Base-by-base conservation (phyloP, 306 rosid species). In the Crataegus laevigata region DNA sequence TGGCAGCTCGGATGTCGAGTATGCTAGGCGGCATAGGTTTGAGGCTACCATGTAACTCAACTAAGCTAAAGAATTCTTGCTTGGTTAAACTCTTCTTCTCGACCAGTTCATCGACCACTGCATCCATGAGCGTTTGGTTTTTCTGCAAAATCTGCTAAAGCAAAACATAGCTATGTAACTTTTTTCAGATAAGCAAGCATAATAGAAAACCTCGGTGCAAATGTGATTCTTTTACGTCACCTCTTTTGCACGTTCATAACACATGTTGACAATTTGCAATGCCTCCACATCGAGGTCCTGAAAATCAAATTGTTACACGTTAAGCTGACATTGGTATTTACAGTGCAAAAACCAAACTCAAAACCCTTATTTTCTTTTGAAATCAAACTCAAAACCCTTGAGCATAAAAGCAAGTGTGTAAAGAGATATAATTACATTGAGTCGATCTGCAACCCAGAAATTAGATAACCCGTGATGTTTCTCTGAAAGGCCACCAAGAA, bases 401-500 rank as follows among this genome's bases (percentile, higher is more conserved):
- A 18, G 58, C 64, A 59, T 54, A 78, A 75, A 55, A 3, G 51
- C 5, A 77, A 80, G 8, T 68, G 36, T 71, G 72, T 22, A 81
- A 45, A 82, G 78, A 74, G 65, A 75, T 34, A 52, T 30, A 75
- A 34, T 47, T 91, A 94, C 98, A 80, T 94, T 89, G 66, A 94
- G 91, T 77, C 96, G 87, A 83, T 94, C 98, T 2, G 97, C 85
- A 36, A 89, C 88, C 93, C 93, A 91, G 85, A 91, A 94, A 79
- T 85, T 80, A 68, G 94, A 79, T 50, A 91, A 75, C 17, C 98
- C 98, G 29, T 90, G 84, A 85, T 91, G 73, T 72, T 89, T 94
- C 73, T 87, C 96, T 1, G 97, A 91, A 79, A 94, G 97, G 75
- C 98, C 97, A 68, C 97, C 96, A 77, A 94, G 88, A 85, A 91